phyloP scores from a whole-genome alignment of 768 basidiomycete genomes.

The Suillus paluster region DNA sequence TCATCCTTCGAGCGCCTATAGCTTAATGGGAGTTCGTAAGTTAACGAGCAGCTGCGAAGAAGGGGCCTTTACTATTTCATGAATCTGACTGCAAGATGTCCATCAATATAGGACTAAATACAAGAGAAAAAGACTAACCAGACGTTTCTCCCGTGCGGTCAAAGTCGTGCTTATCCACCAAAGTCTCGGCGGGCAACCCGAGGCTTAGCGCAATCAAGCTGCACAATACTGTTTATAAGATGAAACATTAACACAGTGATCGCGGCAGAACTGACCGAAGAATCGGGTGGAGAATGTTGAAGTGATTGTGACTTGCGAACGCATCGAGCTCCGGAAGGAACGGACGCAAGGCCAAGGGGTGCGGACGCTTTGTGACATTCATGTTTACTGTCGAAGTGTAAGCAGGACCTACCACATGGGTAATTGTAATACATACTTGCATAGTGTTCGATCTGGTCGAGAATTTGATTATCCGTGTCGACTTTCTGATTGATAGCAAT shows the following conservation, averaged over 20 bases:
- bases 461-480: slow-evolving; percentile 37
- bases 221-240: background rate
- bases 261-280: slow-evolving; percentile 20
- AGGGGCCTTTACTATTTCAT: slow-evolving; percentile 40
- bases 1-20: slow-evolving; percentile 31
- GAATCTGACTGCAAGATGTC: slow-evolving; percentile 34
- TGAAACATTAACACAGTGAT: background rate
- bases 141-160: slow-evolving; percentile 32
- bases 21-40: slow-evolving; percentile 17
- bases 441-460: slow-evolving; percentile 39
- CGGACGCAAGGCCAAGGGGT: slow-evolving; percentile 33
- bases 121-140: slow-evolving; percentile 20
- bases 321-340: slow-evolving; percentile 35
- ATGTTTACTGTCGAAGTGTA: slow-evolving; percentile 27
- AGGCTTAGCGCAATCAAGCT: slow-evolving; percentile 39
- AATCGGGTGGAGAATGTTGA: slow-evolving; percentile 31
- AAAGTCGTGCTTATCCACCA: slow-evolving; percentile 34
- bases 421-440: slow-evolving; percentile 23
- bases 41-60: background rate
- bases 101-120: background rate
- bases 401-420: background rate
- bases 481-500: slow-evolving; percentile 28
- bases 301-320: slow-evolving; percentile 34
- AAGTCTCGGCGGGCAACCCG: slow-evolving; percentile 38
- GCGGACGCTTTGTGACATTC: slow-evolving; percentile 26